Base-by-base conservation (phyloP, 345 rosid species). In the Aquilaria yunnanensis region DNA sequence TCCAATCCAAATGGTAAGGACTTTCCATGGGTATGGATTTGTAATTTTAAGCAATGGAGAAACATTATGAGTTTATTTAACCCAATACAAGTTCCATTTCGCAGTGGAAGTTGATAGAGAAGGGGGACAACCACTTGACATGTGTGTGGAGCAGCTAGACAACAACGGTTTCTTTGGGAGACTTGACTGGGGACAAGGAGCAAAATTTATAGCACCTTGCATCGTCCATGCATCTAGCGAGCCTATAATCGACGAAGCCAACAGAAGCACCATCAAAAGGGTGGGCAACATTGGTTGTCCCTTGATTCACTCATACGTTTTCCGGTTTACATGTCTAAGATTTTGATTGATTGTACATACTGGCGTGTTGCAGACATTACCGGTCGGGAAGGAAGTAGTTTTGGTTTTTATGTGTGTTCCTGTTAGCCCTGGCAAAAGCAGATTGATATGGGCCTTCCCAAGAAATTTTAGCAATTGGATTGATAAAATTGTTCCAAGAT, bases 361-460 rank as follows among this genome's bases (percentile, higher is more conserved):
- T 55, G 32, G 32, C 23, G 23, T 55, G 10, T 7, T 32, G 41
- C 33, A 9, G 13, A 14, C 30, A 9, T 31, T 55, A 14, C 12
- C 10, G 43, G 43, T 32, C 23, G 33, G 61, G 72, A 79, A 82
- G 55, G 67, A 32, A 68, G 11, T 59, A 61, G 81, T 81, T 66
- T 66, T 85, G 74, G 77, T 90, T 69, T 90, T 90, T 61, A 76
- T 90, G 29, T 87, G 95, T 63, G 58, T 87, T 57, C 97, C 95
- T 1, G 95, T 90, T 51, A 87, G 90, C 56, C 92, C 97, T 0
- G 97, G 97, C 60, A 70, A 75, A 54, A 90, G 97, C 66, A 87
- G 92, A 76, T 69, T 87, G 66, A 83, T 90, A 68, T 87, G 92
- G 90, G 69, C 77, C 32, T 83, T 85, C 61, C 92, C 97, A 0